These are phyloP conservation scores for Candolleomyces aberdarensis DNA, from an alignment of 768 basidiomycete genomes.

Conservation along the genomic window DNA sequence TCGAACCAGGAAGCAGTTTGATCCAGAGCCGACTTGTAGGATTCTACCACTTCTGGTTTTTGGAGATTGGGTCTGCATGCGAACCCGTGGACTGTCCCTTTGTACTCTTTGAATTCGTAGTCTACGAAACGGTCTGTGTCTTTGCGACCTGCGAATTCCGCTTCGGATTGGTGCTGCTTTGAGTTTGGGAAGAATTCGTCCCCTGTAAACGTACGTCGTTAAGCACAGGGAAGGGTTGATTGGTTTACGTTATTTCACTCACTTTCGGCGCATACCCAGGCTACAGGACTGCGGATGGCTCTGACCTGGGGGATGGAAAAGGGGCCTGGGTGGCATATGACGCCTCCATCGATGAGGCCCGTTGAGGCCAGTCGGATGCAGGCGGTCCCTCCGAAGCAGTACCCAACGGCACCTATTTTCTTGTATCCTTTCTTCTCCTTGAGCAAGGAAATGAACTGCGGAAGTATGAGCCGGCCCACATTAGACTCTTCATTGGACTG, in stretches of 20 bases:
- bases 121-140: background rate
- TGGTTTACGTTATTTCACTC: background rate
- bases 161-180: background rate
- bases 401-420: conserved; percentile 40
- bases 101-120: background rate
- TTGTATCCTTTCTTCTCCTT: conserved; percentile 35
- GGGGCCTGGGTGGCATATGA: conserved; percentile 40
- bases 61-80: background rate
- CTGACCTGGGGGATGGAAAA: conserved; percentile 31
- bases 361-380: conserved; percentile 36
- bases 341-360: conserved; percentile 33
- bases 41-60: background rate
- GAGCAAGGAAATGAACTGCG: conserved; percentile 32
- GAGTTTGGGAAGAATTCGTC: background rate
- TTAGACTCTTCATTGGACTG: background rate
- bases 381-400: conserved; percentile 41
- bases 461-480: background rate
- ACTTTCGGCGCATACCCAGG: conserved; percentile 45
- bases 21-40: background rate
- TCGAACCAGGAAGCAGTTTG: background rate
- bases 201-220: too few relatives aligned
- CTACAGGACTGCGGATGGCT: conserved; percentile 34
- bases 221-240: too few relatives aligned
- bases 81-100: background rate
- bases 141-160: background rate